Conservation (phyloP, 139 green algal genomes). For the Chlamydomonas asymmetrica region DNA sequence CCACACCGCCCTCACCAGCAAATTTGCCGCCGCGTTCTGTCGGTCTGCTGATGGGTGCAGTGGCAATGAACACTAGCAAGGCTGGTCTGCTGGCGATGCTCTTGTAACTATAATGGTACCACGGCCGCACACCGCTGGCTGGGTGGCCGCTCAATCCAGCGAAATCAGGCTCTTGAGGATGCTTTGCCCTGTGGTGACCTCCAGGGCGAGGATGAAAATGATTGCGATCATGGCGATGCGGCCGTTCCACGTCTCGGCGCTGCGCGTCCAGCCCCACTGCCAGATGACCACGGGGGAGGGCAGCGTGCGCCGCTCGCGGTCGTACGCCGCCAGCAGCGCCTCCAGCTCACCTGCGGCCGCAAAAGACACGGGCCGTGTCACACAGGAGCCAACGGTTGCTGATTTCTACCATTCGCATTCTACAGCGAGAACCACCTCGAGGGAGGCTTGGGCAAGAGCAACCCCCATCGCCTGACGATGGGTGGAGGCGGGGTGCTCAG, state of each 20-base stretch:
- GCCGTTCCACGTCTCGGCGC: constrained; percentile 80
- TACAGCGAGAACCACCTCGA: background rate
- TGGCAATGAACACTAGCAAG: no score
- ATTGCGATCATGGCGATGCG: constrained; percentile 84
- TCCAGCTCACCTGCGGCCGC: constrained; percentile 76
- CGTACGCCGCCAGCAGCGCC: constrained; percentile 90
- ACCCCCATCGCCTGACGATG: no score
- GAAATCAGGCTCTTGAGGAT: constrained; percentile 47
- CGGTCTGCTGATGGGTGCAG: no score
- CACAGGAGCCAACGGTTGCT: background rate
- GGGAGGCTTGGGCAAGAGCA: no score
- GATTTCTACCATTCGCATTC: background rate
- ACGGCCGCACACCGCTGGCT: no score
- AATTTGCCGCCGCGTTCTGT: no score
- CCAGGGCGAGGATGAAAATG: constrained; percentile 77
- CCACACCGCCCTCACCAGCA: no score
- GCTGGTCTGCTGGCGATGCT: no score
- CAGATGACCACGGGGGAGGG: constrained; percentile 81
- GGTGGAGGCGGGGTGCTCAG: no score
- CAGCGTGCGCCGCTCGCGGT: constrained; percentile 84
- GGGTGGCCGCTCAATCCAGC: constrained; percentile 15
- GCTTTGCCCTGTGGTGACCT: constrained; percentile 72
- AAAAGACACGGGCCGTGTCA: background rate
- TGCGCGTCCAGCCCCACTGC: constrained; percentile 95
- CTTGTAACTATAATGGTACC: no score